Evolutionary conservation across 371 early-diverging fungal species (phyloP).

Genomic region (Lichtheimia ornata): DNA sequence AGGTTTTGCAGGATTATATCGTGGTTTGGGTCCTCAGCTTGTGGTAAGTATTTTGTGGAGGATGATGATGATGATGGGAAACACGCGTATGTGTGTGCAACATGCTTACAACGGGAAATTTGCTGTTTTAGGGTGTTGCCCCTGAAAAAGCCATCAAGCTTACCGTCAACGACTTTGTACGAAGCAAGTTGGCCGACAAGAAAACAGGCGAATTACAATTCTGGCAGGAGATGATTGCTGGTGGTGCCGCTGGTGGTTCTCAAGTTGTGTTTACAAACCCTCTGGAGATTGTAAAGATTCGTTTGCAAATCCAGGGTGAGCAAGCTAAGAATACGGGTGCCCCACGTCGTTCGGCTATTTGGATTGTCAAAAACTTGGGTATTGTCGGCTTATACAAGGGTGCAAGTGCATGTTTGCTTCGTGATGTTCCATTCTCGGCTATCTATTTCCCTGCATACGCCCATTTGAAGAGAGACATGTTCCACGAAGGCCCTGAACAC

Average conservation of each 20-base stretch:
- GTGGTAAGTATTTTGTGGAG: conserved; percentile 61
- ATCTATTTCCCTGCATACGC: conserved; percentile 97
- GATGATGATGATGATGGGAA: neutral
- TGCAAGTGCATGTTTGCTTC: conserved; percentile 88
- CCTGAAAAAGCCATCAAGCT: conserved; percentile 99
- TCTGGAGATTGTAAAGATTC: conserved; percentile 97
- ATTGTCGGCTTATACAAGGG: conserved; percentile 95
- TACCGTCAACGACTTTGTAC: conserved; percentile 93
- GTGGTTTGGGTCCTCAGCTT: conserved; percentile 96
- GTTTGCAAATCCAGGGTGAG: conserved; percentile 90
- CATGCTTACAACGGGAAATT: neutral
- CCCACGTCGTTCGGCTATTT: conserved; percentile 77
- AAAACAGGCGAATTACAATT: conserved; percentile 77
- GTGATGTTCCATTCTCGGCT: conserved; percentile 97
- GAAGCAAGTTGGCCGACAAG: conserved; percentile 68
- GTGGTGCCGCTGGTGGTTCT: conserved; percentile 88
- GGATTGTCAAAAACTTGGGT: conserved; percentile 91
- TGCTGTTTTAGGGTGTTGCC: conserved; percentile 73
- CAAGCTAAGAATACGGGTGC: conserved; percentile 61
- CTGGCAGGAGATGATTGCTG: conserved; percentile 84
- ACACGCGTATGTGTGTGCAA: neutral
- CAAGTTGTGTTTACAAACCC: conserved; percentile 97
- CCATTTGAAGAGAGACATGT: conserved; percentile 85
- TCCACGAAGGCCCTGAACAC: conserved; percentile 79
- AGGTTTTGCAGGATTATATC: conserved; percentile 89